A percentile compares a stretch with the other conserved stretches of the same genome.
phyloP scores from a whole-genome alignment of 2,329 filamentous ascomycete species.

The Colletotrichum cuscutae region DNA sequence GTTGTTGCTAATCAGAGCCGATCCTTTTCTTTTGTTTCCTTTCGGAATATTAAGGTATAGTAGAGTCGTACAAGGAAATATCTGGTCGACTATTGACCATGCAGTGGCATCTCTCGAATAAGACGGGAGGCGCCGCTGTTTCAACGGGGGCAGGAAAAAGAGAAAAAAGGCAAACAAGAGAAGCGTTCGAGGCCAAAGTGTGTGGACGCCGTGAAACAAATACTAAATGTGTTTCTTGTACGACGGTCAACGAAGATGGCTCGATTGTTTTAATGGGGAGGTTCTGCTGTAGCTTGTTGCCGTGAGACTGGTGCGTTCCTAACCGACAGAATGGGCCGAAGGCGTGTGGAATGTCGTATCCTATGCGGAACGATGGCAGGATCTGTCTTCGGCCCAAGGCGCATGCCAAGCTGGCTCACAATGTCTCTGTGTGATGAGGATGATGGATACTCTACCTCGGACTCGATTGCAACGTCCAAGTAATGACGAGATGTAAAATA shows the following conservation, averaged over 20 bases:
- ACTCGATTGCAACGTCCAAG: background rate
- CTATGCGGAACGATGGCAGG: slow-evolving; percentile 3
- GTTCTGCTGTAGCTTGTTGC: slow-evolving; percentile 13
- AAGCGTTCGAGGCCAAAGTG: background rate
- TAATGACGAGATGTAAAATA: slow-evolving; percentile 6
- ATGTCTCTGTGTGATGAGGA: background rate
- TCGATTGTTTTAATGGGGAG: background rate
- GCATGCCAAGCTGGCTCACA: slow-evolving; percentile 11
- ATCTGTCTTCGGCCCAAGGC: slow-evolving; percentile 16
- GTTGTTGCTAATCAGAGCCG: background rate
- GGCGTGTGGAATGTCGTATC: slow-evolving; percentile 27
- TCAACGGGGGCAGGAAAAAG: slow-evolving; percentile 2
- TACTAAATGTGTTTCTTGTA: background rate
- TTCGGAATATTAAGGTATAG: background rate
- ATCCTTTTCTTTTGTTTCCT: background rate
- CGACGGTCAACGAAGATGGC: background rate
- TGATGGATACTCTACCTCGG: background rate
- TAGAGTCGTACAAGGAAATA: background rate
- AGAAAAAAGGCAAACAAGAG: slow-evolving; percentile 4
- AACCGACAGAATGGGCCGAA: slow-evolving; percentile 16
- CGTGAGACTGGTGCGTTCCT: slow-evolving; percentile 30
- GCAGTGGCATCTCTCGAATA: slow-evolving; percentile 18
- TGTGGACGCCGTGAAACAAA: slow-evolving; percentile 10
- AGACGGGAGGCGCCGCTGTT: slow-evolving; percentile 26
- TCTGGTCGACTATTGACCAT: slow-evolving; percentile 13